These are phyloP conservation scores for Quercus rubra DNA, from an alignment of 306 rosid species.

Conservation along the genomic window DNA sequence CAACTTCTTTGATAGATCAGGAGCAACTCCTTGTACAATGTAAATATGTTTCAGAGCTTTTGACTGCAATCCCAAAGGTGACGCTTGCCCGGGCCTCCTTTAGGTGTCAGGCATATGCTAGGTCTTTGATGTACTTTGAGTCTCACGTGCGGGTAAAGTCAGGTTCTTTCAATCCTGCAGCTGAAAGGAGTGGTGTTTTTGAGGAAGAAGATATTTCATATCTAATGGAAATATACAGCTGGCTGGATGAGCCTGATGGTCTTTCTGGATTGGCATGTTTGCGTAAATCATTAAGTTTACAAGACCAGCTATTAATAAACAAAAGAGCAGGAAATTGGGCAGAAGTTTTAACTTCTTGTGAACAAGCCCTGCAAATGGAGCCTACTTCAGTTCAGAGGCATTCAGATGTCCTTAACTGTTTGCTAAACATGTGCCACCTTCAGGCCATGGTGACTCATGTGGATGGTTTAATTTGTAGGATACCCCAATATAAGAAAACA, in stretches of 20 bases:
- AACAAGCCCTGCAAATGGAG: slow-evolving; percentile 97
- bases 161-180: slow-evolving; percentile 97
- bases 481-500: slow-evolving; percentile 81
- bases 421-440: slow-evolving; percentile 95
- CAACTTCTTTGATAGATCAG: slow-evolving; percentile 44
- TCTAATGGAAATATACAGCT: slow-evolving; percentile 92
- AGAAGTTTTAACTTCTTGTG: slow-evolving; percentile 87
- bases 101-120: slow-evolving; percentile 92
- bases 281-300: slow-evolving; percentile 68
- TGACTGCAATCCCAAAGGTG: slow-evolving; percentile 77
- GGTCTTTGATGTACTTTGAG: slow-evolving; percentile 96
- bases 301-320: slow-evolving; percentile 85
- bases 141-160: slow-evolving; percentile 74
- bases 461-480: slow-evolving; percentile 87
- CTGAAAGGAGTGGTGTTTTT: slow-evolving; percentile 82
- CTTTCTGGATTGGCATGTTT: slow-evolving; percentile 81
- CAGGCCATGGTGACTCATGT: slow-evolving; percentile 98
- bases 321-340: slow-evolving; percentile 97
- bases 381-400: slow-evolving; percentile 89
- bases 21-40: slow-evolving; percentile 72
- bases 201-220: slow-evolving; percentile 80
- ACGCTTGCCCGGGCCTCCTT: slow-evolving; percentile 92
- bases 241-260: slow-evolving; percentile 96
- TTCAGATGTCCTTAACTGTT: slow-evolving; percentile 92
- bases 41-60: slow-evolving; percentile 82